Evolutionary conservation across 257 asterid species (phyloP).

Genomic region (Solanum clarkiae): DNA sequence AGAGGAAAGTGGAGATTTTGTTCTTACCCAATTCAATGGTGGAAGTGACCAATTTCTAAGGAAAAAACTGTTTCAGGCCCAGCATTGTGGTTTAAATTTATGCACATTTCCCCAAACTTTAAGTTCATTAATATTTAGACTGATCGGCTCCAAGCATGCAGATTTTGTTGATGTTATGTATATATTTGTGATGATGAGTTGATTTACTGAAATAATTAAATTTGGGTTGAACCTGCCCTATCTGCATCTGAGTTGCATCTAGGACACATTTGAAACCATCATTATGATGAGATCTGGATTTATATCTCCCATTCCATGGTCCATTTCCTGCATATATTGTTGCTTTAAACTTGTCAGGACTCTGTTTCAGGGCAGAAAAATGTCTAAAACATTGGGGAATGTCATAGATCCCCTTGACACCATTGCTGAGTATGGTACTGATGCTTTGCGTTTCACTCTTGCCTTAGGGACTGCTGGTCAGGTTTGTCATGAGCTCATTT

Average conservation of each 20-base stretch:
- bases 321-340: slow-evolving; percentile 6
- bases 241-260: not conserved
- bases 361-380: slow-evolving; percentile 79
- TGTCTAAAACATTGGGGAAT: slow-evolving; percentile 94
- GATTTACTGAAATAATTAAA: not conserved
- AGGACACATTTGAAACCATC: not conserved
- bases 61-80: not conserved
- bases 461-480: slow-evolving; percentile 97
- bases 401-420: slow-evolving; percentile 88
- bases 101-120: not conserved
- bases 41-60: not conserved
- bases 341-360: slow-evolving; percentile 6
- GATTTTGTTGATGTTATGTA: not conserved
- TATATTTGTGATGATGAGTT: not conserved
- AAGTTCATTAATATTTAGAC: not conserved
- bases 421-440: slow-evolving; percentile 82
- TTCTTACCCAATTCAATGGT: not conserved
- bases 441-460: slow-evolving; percentile 91
- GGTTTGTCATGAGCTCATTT: slow-evolving; percentile 33
- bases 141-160: not conserved
- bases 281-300: not conserved
- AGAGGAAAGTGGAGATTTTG: not conserved
- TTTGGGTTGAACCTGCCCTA: not conserved
- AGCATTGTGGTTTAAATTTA: not conserved
- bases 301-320: not conserved